These are phyloP conservation scores for Peribolospora baueri DNA, from an alignment of 768 basidiomycete genomes.

Conservation along the genomic window DNA sequence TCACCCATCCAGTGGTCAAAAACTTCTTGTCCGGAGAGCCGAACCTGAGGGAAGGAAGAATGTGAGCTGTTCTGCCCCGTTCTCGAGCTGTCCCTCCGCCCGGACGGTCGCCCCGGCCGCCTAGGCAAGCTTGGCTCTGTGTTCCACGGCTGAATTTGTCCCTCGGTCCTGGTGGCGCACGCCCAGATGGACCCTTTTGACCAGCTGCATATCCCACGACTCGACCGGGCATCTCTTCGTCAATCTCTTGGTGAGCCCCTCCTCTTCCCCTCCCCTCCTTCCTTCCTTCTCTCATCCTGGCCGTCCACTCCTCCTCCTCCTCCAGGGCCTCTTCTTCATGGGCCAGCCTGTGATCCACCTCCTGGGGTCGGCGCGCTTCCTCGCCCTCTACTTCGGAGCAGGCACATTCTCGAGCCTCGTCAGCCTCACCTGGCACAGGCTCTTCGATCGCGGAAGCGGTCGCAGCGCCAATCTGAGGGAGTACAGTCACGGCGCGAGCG, in stretches of 20 bases:
- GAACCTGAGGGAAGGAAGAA: constrained; percentile 38
- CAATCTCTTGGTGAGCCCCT: not conserved
- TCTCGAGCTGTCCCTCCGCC: constrained; percentile 5
- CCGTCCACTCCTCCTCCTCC: constrained; percentile 45
- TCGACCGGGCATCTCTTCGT: constrained; percentile 1
- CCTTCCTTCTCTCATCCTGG: constrained; percentile 24
- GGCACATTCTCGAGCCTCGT: no score
- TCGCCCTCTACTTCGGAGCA: constrained; percentile 49
- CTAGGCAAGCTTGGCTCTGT: not conserved
- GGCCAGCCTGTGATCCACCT: constrained; percentile 36
- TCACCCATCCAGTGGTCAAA: constrained; percentile 21
- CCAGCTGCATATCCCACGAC: constrained; percentile 36
- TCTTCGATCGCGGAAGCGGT: not conserved
- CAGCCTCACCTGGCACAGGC: not conserved
- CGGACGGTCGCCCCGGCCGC: not conserved
- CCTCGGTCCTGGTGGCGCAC: no score
- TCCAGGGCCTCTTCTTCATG: constrained; percentile 50
- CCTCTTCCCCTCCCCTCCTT: not conserved
- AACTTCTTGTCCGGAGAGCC: constrained; percentile 40
- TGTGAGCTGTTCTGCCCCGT: constrained; percentile 23
- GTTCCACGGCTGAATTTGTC: no score
- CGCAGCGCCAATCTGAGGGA: no score
- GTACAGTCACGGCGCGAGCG: not conserved
- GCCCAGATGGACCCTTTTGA: constrained; percentile 49
- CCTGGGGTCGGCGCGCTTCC: constrained; percentile 41